phyloP scores from a whole-genome alignment of 2,329 filamentous ascomycete species.

The Fusarium sp. region DNA sequence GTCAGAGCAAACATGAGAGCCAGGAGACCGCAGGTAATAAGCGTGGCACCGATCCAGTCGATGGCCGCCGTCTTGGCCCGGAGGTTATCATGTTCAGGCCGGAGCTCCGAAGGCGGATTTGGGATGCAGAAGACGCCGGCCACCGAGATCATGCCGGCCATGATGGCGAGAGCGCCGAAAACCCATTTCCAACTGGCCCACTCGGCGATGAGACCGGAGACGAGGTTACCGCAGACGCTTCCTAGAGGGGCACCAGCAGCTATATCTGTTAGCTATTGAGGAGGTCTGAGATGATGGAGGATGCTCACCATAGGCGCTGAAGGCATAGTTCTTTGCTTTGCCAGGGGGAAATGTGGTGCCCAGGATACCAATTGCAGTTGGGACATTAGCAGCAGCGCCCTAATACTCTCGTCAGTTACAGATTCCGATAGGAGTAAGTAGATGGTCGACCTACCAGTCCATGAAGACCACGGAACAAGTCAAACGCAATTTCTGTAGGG shows the following conservation, averaged over 20 bases:
- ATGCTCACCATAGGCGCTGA: conserved; percentile 70
- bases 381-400: conserved; percentile 78
- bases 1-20: conserved; percentile 77
- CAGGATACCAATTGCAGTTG: conserved; percentile 79
- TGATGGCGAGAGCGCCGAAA: conserved; percentile 75
- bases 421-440: too few relatives aligned
- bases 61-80: conserved; percentile 62
- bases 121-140: conserved; percentile 75
- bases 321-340: conserved; percentile 79
- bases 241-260: conserved; percentile 76
- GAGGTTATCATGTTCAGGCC: conserved; percentile 41
- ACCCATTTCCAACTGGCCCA: conserved; percentile 78
- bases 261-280: conserved; percentile 39
- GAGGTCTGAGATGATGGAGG: too few relatives aligned
- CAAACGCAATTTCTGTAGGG: conserved; percentile 77
- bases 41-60: conserved; percentile 76
- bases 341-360: conserved; percentile 77
- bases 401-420: conserved; percentile 41
- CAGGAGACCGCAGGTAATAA: conserved; percentile 74
- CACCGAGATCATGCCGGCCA: conserved; percentile 70
- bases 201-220: conserved; percentile 74
- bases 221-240: conserved; percentile 74
- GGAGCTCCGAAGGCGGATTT: conserved; percentile 57
- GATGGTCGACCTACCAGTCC: conserved; percentile 62
- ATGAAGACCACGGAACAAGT: conserved; percentile 76